These are phyloP conservation scores for Boletus sensibilis DNA, from an alignment of 768 basidiomycete species.

Conservation along the genomic window DNA sequence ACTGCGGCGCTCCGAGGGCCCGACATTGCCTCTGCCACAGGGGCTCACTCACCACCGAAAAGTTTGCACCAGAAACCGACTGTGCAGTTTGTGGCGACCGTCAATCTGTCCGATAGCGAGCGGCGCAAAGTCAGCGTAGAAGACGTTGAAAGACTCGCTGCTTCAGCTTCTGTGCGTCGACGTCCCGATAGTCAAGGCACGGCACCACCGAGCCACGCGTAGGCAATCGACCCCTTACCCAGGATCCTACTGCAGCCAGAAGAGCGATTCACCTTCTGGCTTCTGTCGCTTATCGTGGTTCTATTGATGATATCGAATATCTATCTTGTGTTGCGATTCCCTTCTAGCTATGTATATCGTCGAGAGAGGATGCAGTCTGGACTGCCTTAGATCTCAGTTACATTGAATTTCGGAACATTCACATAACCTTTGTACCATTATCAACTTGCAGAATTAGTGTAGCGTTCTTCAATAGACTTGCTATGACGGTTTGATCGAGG, in stretches of 20 bases:
- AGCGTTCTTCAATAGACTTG: background rate
- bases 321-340: background rate
- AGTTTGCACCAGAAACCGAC: background rate
- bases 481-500: background rate
- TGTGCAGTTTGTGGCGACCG: background rate
- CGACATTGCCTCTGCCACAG: background rate
- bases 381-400: background rate
- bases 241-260: background rate
- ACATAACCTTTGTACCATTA: background rate
- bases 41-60: background rate
- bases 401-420: background rate
- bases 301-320: background rate
- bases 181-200: background rate
- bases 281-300: background rate
- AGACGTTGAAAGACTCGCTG: constrained; percentile 15
- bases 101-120: background rate
- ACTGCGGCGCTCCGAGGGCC: background rate
- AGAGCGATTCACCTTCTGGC: background rate
- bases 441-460: background rate
- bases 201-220: background rate
- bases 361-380: background rate
- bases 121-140: constrained; percentile 6
- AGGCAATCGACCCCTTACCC: background rate
- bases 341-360: background rate
- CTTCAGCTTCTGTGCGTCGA: constrained; percentile 8